phyloP scores from a whole-genome alignment of 2,329 filamentous ascomycete species.

The Blastomyces percursus region DNA sequence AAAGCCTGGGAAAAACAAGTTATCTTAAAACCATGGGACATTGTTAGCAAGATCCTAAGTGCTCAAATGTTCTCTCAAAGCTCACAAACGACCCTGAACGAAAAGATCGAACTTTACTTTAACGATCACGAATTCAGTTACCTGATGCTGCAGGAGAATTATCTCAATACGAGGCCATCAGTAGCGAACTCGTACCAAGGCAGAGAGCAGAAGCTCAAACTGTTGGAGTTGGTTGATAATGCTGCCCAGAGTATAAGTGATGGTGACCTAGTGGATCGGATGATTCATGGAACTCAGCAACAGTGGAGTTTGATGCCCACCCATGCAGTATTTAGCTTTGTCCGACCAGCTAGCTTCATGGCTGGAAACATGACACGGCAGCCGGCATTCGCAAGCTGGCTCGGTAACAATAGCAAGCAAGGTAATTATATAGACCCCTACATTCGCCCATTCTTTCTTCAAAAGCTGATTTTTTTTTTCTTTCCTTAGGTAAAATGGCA shows the following conservation, averaged over 20 bases:
- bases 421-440: slow-evolving; percentile 40
- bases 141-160: slow-evolving; percentile 98
- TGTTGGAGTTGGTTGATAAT: slow-evolving; percentile 74
- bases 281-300: slow-evolving; percentile 97
- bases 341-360: slow-evolving; percentile 77
- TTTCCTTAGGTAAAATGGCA: slow-evolving; percentile 47
- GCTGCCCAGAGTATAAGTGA: slow-evolving; percentile 96
- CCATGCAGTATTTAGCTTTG: slow-evolving; percentile 90
- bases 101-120: slow-evolving; percentile 98
- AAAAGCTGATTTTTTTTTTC: slow-evolving; percentile 11
- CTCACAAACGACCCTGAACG: slow-evolving; percentile 80
- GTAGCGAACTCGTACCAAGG: slow-evolving; percentile 50
- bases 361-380: slow-evolving; percentile 62
- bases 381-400: slow-evolving; percentile 77
- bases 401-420: slow-evolving; percentile 87
- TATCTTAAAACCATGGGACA: slow-evolving; percentile 95
- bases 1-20: slow-evolving; percentile 99
- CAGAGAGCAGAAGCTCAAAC: slow-evolving; percentile 63
- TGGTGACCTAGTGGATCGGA: slow-evolving; percentile 86
- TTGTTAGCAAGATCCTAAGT: slow-evolving; percentile 81
- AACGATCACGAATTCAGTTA: slow-evolving; percentile 98
- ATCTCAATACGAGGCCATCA: slow-evolving; percentile 70
- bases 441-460: not conserved
- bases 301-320: slow-evolving; percentile 98
- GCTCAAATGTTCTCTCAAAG: slow-evolving; percentile 74